Percentiles rank a stretch among this genome's conserved stretches.
phyloP scores from a whole-genome alignment of 148 eudicot species.

The Chenopodium suecicum region DNA sequence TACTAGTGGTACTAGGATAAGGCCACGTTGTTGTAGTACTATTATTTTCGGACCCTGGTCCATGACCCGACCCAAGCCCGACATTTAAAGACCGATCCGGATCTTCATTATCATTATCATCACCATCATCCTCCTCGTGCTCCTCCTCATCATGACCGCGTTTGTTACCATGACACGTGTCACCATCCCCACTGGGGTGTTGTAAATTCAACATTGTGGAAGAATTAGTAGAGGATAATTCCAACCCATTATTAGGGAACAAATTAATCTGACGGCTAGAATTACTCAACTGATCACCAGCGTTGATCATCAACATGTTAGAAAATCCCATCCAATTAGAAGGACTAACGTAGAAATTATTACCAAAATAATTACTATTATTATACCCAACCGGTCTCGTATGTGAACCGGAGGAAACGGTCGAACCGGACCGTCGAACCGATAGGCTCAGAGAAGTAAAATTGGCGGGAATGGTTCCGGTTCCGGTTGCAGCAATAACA shows the following conservation, averaged over 20 bases:
- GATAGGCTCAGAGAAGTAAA: slow-evolving; percentile 30
- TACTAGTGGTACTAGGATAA: slow-evolving; percentile 22
- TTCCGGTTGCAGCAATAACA: slow-evolving; percentile 87
- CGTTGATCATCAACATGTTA: slow-evolving; percentile 25
- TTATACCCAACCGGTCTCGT: slow-evolving; percentile 11
- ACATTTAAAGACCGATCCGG: background rate
- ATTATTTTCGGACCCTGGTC: slow-evolving; percentile 1
- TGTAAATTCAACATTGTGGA: slow-evolving; percentile 29
- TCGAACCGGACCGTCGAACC: slow-evolving; percentile 34
- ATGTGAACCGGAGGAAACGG: slow-evolving; percentile 29
- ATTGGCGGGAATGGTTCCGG: slow-evolving; percentile 79
- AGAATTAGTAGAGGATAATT: slow-evolving; percentile 26
- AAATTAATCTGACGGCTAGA: slow-evolving; percentile 24
- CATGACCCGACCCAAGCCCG: slow-evolving; percentile 22
- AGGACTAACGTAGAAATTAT: slow-evolving; percentile 9
- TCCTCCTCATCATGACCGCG: background rate
- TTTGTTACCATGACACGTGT: slow-evolving; percentile 24
- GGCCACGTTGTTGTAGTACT: slow-evolving; percentile 37
- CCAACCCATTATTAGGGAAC: slow-evolving; percentile 21
- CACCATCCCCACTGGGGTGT: slow-evolving; percentile 13
- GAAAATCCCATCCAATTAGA: slow-evolving; percentile 27
- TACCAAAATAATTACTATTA: background rate
- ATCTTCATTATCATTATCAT: slow-evolving; percentile 7
- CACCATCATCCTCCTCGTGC: background rate
- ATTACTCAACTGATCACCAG: slow-evolving; percentile 17